Evolutionary conservation across 306 rosid species (phyloP).

Genomic region (Cotoneaster glaucophyllus): DNA sequence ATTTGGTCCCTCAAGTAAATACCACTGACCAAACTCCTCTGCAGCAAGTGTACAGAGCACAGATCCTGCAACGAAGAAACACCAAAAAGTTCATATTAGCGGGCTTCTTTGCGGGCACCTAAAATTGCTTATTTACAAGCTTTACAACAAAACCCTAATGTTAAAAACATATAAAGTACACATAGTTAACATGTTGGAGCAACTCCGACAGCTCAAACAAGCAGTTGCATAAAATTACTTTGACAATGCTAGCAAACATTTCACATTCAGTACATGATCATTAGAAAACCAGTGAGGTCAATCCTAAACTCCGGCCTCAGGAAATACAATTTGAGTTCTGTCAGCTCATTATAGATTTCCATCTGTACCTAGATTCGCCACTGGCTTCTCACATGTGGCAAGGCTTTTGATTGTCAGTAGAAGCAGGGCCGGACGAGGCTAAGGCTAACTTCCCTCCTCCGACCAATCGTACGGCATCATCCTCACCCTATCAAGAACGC

Average conservation of each 20-base stretch:
- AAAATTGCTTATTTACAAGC: not conserved
- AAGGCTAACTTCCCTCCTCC: too few species aligned
- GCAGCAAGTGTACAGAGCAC: conserved; percentile 6
- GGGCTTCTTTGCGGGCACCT: not conserved
- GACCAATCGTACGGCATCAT: not conserved
- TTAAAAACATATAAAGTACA: not conserved
- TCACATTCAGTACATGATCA: not conserved
- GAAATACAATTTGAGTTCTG: too few species aligned
- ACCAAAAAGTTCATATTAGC: not conserved
- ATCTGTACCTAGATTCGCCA: too few species aligned
- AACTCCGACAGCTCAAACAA: not conserved
- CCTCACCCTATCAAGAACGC: not conserved
- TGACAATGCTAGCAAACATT: not conserved
- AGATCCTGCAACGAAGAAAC: conserved; percentile 44
- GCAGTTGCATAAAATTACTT: not conserved
- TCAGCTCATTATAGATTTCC: too few species aligned
- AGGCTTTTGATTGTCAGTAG: too few species aligned
- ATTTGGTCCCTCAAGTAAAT: conserved; percentile 24
- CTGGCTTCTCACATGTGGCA: too few species aligned
- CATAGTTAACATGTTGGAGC: not conserved
- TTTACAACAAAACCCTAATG: not conserved
- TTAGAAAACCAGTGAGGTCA: not conserved
- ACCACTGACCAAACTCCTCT: conserved; percentile 28
- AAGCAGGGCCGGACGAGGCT: too few species aligned
- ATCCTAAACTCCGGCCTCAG: not conserved